Base-by-base conservation (phyloP, 495 filamentous ascomycete species). In the Corynascus novoguineensis region DNA sequence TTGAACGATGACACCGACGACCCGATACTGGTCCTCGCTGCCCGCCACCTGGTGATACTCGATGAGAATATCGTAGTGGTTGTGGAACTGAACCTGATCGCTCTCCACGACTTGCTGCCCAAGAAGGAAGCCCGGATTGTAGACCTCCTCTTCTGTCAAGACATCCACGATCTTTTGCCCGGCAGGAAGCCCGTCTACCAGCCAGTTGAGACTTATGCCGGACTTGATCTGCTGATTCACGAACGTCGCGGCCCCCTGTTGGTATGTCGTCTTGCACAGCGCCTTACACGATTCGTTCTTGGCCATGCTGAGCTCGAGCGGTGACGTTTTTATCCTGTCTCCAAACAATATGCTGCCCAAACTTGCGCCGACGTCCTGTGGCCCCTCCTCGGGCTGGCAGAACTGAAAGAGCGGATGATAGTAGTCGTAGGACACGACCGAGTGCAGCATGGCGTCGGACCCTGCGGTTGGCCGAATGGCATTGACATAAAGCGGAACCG, bases 271-370 rank as follows among this genome's bases (percentile, higher is more conserved):
- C 45, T 76, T 68, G 64, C 93, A 98, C 31, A 91, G 72, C 15
- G 76, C 72, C 70, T 92, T 91, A 77, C 93, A 98, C 0, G 82
- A 85, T 68, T 96, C 88, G 71, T 97, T 92, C 49, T 80, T 72
- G 45, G 63, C 78, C 91, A 96, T 97, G 50, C 83, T 79, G 21
- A 98, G 76, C 58, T 96, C 85, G 64, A 93, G 92, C 0, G 92
- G 87, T 9, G 92, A 96, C 1, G 88, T 91, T 68, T 86, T 86
- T 68, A 98, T 98, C 44, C 93, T 86, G 73, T 98, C 93, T 8
- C 93, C 93, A 59, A 98, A 98, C 22, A 98, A 67, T 62, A 98
- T 98, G 73, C 92, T 96, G 5, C 93, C 93, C 54, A 98, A 71
- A 32, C 90, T 96, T 74, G 96, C 92, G 32, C 86, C 83, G 2